phyloP scores from a whole-genome alignment of 2,329 filamentous ascomycete species.

The Exophiala xenobiotica region DNA sequence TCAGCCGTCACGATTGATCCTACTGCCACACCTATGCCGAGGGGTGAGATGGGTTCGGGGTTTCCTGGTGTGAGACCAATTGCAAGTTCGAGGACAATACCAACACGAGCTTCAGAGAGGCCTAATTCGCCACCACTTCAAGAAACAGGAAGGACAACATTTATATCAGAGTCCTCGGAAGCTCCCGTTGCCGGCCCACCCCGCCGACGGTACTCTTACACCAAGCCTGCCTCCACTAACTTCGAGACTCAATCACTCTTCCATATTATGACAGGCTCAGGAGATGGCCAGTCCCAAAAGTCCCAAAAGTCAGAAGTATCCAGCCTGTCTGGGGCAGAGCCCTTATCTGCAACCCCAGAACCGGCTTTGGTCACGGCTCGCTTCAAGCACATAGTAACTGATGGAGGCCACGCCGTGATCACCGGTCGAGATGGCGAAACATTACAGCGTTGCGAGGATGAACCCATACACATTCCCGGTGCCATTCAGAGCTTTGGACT shows the following conservation, averaged over 20 bases:
- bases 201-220: neutral
- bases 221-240: neutral
- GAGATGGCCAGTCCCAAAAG: constrained; percentile 15
- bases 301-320: constrained; percentile 22
- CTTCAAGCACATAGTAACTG: constrained; percentile 74
- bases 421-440: constrained; percentile 71
- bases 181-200: neutral
- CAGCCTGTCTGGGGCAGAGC: constrained; percentile 20
- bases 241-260: constrained; percentile 8
- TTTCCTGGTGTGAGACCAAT: constrained; percentile 20
- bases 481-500: constrained; percentile 78
- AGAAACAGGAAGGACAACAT: neutral
- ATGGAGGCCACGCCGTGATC: constrained; percentile 77
- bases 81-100: neutral
- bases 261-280: constrained; percentile 8
- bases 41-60: constrained; percentile 9
- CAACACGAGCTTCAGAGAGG: neutral
- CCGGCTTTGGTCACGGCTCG: constrained; percentile 62
- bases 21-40: constrained; percentile 37
- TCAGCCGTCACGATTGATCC: constrained; percentile 74
- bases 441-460: constrained; percentile 81
- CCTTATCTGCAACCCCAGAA: constrained; percentile 6
- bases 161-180: constrained; percentile 9
- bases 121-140: neutral
- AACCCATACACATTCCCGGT: constrained; percentile 84